Base-by-base conservation (phyloP, 2,329 filamentous ascomycete species). In the Ustulina deusta region DNA sequence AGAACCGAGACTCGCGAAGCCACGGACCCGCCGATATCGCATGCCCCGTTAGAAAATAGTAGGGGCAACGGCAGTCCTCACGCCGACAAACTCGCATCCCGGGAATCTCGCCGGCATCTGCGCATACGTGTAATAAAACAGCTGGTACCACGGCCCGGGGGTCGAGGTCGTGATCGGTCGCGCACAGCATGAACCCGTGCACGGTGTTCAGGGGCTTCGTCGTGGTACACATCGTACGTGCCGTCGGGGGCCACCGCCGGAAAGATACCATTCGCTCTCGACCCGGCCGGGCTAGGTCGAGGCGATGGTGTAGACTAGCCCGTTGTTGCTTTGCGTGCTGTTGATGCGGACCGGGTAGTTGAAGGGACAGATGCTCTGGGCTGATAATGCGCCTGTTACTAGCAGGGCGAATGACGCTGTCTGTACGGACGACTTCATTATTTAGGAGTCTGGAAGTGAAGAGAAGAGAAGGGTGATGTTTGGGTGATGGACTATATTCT, bases 311-410 rank as follows among this genome's bases (percentile, higher is more conserved):
- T 67, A 70, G 34, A 68, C 27, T 1, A 74, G 64, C 3, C 71
- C 71, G 38, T 63, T 72, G 49, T 61, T 22, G 69, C 70, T 70
- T n/a, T 66, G 44, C 9, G 73, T 74, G 38, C 25, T 66, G 57
- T 73, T 72, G 3, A 74, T 54, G 6, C 66, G 29, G 2, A 60
- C 32, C 2, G 71, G 71, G 55, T 72, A 74, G 69, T 73, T 74
- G 68, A 58, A 73, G 27, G 70, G 72, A 20, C 71, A 74, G 48
- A 42, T 55, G 66, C 63, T 68, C 13, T 62, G 61, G 32, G 68
- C 55, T 2, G 63, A 34, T 20, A 66, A 29, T 6, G 52, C 56
- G 32, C 60, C 58, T 15, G 61, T 56, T n/a, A 60, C 63, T 2
- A 72, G 46, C 9, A 72, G 49, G n/a, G 61, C 68, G 3, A 72